Evolutionary conservation across 805 yeast genomes (phyloP).

Genomic region (Wickerhamomyces queroliae): DNA sequence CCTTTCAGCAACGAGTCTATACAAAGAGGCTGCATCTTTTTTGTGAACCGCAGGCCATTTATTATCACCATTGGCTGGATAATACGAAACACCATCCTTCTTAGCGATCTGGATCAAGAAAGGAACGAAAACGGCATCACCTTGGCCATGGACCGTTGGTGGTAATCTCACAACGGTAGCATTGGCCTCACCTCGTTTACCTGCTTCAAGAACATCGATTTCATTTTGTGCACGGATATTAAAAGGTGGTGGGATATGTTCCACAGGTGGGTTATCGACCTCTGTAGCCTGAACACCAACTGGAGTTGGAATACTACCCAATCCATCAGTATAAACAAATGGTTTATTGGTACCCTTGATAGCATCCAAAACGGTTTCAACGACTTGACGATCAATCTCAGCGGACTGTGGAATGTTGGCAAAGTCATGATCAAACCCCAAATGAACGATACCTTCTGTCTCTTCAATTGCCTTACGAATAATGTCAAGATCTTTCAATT

Average conservation of each 20-base stretch:
- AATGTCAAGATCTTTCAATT: slow-evolving; percentile 22
- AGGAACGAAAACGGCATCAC: slow-evolving; percentile 23
- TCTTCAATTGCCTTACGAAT: slow-evolving; percentile 23
- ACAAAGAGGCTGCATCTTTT: slow-evolving; percentile 28
- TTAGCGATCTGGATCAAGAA: slow-evolving; percentile 22
- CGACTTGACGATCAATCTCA: slow-evolving; percentile 23
- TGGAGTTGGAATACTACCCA: slow-evolving; percentile 5
- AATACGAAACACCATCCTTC: slow-evolving; percentile 24
- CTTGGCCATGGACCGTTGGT: slow-evolving; percentile 29
- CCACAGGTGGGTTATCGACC: slow-evolving; percentile 2
- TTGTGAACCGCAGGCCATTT: slow-evolving; percentile 28
- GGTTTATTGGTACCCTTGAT: slow-evolving; percentile 24
- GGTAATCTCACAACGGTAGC: slow-evolving; percentile 22
- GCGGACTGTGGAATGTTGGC: slow-evolving; percentile 12
- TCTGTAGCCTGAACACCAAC: slow-evolving; percentile 8
- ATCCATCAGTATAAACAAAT: slow-evolving; percentile 23
- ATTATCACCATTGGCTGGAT: slow-evolving; percentile 29
- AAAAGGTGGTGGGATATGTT: neutral
- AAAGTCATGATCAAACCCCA: slow-evolving; percentile 31
- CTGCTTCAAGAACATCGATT: slow-evolving; percentile 4
- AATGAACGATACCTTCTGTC: slow-evolving; percentile 32
- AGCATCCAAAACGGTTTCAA: slow-evolving; percentile 23
- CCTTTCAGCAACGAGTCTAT: slow-evolving; percentile 21
- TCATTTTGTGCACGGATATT: slow-evolving; percentile 12
- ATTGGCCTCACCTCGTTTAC: slow-evolving; percentile 20